phyloP scores from a whole-genome alignment of 2,329 filamentous ascomycete species.

The Sclerotinia trifoliorum region DNA sequence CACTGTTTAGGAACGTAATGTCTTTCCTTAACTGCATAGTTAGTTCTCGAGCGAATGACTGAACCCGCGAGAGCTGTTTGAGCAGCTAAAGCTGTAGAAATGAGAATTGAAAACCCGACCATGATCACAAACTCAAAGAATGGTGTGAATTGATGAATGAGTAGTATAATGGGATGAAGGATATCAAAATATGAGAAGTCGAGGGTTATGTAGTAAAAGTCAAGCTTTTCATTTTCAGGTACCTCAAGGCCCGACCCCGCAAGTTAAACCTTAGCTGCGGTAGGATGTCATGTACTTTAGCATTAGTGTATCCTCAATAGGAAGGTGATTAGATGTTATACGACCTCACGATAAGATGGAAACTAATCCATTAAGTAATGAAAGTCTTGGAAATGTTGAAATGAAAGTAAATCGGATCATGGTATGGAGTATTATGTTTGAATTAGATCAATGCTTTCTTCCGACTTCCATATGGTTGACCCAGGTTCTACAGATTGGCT shows the following conservation, averaged over 20 bases:
- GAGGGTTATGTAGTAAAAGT: background rate
- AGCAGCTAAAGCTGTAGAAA: constrained; percentile 23
- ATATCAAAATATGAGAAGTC: background rate
- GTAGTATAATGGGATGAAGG: background rate
- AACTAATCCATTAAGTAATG: constrained; percentile 5
- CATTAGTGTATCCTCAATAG: background rate
- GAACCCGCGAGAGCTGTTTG: constrained; percentile 18
- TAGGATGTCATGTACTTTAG: constrained; percentile 3
- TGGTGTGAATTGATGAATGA: background rate
- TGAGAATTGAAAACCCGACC: constrained; percentile 17
- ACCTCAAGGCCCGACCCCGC: constrained; percentile 2
- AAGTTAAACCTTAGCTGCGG: constrained; percentile 2
- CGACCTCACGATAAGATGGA: constrained; percentile 20
- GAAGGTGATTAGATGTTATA: constrained; percentile 18
- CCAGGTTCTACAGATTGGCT: background rate
- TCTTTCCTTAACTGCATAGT: constrained; percentile 55
- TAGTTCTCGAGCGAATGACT: constrained; percentile 22
- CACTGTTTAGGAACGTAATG: constrained; percentile 53
- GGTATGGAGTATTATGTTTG: background rate
- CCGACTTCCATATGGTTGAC: background rate
- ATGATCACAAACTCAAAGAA: constrained; percentile 17
- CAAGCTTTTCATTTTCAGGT: background rate
- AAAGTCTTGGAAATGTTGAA: background rate
- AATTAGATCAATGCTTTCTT: background rate
- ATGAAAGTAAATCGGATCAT: background rate